Base-by-base conservation (phyloP, 192 early-diverging fungal genomes). In the Gigaspora rosea region DNA sequence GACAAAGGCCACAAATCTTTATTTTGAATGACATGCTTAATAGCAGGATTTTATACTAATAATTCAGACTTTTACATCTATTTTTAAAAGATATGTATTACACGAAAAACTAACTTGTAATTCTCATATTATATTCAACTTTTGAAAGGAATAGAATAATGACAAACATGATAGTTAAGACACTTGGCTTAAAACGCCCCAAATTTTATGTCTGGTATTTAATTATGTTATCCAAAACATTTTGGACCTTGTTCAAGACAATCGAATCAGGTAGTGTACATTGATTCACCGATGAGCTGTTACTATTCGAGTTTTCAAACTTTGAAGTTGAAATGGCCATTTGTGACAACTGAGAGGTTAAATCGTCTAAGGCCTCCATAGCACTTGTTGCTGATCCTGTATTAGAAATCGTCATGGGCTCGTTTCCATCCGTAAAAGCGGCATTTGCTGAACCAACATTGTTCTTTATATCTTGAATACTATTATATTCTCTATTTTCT, bases 341-440 rank as follows among this genome's bases (percentile, higher is more conserved):
- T 61, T 73, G 20, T 73, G 71, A 73, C 47, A 73, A 61, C 59
- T 73, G 71, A 11, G 27, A 27, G 7, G 71, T 73, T 3, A 73
- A 22, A 61, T 13, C 36, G 41, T 73, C 71, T 18, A 73, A 48
- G 8, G 71, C 51, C 11, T 73, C 71, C 57, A 73, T 41, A 47
- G 71, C 47, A 27, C 12, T 35, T 35, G 70, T 12, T 32, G 50
- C 18, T 27, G n/a, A 35, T 72, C 27, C 48, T 48, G 67, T 20
- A 50, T 70, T 46, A 2, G 36, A 9, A 22, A 12, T 3, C 8
- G 20, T 13, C 11, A 33, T 35, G 3, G 12, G 61, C 20, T 15
- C 10, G 22, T 63, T 35, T 32, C 22, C 33, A 63, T 1, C 22
- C 2, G 2, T 22, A 41, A 5, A 41, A 66, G n/a, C n/a, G n/a